Evolutionary conservation across 805 yeast genomes (phyloP).

Genomic region (Scheffersomyces coipomensis): DNA sequence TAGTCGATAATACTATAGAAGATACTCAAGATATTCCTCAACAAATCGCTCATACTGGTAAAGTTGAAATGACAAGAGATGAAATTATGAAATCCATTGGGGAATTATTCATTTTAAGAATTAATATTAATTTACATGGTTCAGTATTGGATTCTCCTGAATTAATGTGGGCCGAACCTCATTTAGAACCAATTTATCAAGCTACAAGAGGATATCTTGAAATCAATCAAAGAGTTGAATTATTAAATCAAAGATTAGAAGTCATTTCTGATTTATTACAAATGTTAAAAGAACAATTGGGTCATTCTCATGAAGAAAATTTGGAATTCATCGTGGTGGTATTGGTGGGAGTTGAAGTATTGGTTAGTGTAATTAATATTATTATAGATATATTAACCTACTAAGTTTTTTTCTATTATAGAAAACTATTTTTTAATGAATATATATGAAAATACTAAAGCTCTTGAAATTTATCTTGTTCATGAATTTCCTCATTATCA

Average conservation of each 20-base stretch:
- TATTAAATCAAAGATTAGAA: constrained; percentile 87
- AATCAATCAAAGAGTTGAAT: constrained; percentile 88
- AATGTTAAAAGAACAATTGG: constrained; percentile 95
- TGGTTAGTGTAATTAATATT: constrained; percentile 83
- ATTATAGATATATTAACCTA: constrained; percentile 52
- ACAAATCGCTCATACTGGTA: constrained; percentile 91
- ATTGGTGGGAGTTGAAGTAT: constrained; percentile 86
- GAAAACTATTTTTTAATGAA: not conserved
- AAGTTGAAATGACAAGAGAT: constrained; percentile 89
- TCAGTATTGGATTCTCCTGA: constrained; percentile 95
- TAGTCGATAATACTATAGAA: constrained; percentile 94
- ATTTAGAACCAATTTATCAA: constrained; percentile 94
- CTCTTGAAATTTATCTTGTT: not conserved
- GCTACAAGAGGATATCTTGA: constrained; percentile 95
- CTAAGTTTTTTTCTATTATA: constrained; percentile 8
- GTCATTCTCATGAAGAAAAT: constrained; percentile 90
- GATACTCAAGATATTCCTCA: constrained; percentile 97
- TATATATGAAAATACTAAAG: not conserved
- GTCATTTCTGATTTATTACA: constrained; percentile 90
- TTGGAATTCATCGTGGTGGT: constrained; percentile 88
- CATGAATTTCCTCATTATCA: constrained; percentile 1
- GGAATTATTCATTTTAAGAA: constrained; percentile 84
- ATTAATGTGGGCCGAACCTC: constrained; percentile 99
- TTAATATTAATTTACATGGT: constrained; percentile 80
- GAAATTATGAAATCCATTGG: constrained; percentile 98